Evolutionary conservation across 108 stramenopile species (phyloP), one percentile per base, ranked within the genome.

Genomic region (Fragilaria crotonensis): DNA sequence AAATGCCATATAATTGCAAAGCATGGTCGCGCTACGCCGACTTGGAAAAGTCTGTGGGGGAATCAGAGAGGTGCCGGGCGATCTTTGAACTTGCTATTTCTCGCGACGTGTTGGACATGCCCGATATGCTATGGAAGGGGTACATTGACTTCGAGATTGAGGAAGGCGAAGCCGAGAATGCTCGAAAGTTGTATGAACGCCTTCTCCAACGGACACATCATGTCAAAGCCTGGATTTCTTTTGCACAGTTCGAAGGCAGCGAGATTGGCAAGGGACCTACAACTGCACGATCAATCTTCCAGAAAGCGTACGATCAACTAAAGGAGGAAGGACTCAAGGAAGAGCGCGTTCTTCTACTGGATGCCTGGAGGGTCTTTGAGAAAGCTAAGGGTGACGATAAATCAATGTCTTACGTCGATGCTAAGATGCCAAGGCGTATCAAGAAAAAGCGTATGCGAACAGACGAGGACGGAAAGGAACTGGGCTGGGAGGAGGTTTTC

Each of bases 101-200:
- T 22, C 97, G 96, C 62, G 61, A 93, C 3, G 79, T 79, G 26
- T 80, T 99, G 30, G 98, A 99, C 68, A 95, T 94, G 95, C 98
- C 98, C 27, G 98, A 99, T 64, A 70, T 90, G 44, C 66, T 97
- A 28, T 99, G 98, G 98, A 97, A 97, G 68, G 77, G 75, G 23
- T 98, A 92, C 70, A 97, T 99, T 62, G 98, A 99, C 75, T 95
- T 98, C 62, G 97, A 99, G 78, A 93, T 96, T 46, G 76, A 84
- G 5, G 89, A 93, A 66, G 79, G 83, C 3, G 83, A 92, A 58
- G 84, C 78, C 4, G 75, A 64, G 25, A 76, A 84, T 30, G 93
- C 80, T 31, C 82, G 96, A 51, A 48, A 57, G 46, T 71, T 99
- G 4, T 99, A 90, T 68, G 81, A 96, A 62, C 73, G 98, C 18